phyloP scores from a whole-genome alignment of 1,284 basidiomycete genomes.

The Leccinum solheimii region DNA sequence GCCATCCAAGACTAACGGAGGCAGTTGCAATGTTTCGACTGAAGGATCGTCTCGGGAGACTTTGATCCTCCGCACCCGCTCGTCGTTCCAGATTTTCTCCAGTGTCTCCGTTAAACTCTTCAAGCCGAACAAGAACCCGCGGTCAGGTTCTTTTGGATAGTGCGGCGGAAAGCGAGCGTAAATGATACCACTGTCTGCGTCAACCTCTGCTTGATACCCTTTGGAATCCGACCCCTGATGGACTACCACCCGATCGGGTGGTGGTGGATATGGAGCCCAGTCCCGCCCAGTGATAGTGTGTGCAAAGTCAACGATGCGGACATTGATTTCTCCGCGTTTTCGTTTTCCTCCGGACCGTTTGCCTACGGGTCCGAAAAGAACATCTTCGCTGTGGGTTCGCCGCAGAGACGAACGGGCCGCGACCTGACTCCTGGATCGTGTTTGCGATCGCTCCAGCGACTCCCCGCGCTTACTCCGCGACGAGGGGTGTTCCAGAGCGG shows the following conservation, averaged over 20 bases:
- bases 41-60: constrained; percentile 58
- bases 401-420: constrained; percentile 51
- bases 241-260: constrained; percentile 37
- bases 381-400: constrained; percentile 74
- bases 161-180: constrained; percentile 92
- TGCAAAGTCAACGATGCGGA: constrained; percentile 98
- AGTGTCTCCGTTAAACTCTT: constrained; percentile 77
- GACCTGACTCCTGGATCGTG: constrained; percentile 39
- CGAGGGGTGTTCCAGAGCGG: constrained; percentile 64
- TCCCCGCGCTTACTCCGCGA: constrained; percentile 75
- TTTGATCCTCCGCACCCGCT: constrained; percentile 70
- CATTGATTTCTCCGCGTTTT: constrained; percentile 89
- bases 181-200: constrained; percentile 75
- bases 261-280: constrained; percentile 69
- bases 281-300: constrained; percentile 97
- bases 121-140: constrained; percentile 92
- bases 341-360: constrained; percentile 60
- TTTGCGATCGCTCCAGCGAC: constrained; percentile 61
- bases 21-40: constrained; percentile 49
- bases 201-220: constrained; percentile 80
- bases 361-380: constrained; percentile 62
- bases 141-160: constrained; percentile 85
- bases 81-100: constrained; percentile 82
- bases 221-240: constrained; percentile 60
- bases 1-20: constrained; percentile 64